Percentiles rank a stretch among this genome's conserved stretches.
These are phyloP conservation scores for Leccinum imitatum DNA, from an alignment of 768 basidiomycete species.

Conservation along the genomic window DNA sequence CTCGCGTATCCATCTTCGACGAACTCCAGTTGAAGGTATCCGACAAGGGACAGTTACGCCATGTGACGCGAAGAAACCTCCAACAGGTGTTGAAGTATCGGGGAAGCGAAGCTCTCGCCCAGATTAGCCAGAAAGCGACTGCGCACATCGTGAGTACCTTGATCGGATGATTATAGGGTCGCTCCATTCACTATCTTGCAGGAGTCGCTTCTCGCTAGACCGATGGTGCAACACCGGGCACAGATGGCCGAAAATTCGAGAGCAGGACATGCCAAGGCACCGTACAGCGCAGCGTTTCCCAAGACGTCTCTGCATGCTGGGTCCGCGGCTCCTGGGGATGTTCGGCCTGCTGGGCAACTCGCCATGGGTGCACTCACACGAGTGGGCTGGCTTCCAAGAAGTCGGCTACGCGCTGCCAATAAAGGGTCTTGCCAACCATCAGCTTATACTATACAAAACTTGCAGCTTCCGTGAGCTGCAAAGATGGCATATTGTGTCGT, in stretches of 20 bases:
- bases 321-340: conserved; percentile 57
- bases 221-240: conserved; percentile 48
- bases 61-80: conserved; percentile 72
- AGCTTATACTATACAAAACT: conserved; percentile 20
- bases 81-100: conserved; percentile 71
- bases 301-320: conserved; percentile 44
- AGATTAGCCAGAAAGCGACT: conserved; percentile 56
- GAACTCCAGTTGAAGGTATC: conserved; percentile 44
- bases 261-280: conserved; percentile 28
- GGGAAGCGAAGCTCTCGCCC: conserved; percentile 41
- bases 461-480: conserved; percentile 21
- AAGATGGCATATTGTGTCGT: conserved; percentile 4
- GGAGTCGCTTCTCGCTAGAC: conserved; percentile 70
- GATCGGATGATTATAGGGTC: not conserved
- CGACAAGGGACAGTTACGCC: conserved; percentile 48
- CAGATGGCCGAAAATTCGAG: conserved; percentile 36
- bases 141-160: conserved; percentile 60
- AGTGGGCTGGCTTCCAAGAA: conserved; percentile 24
- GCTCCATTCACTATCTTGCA: conserved; percentile 29
- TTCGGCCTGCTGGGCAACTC: conserved; percentile 51
- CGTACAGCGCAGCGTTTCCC: conserved; percentile 24
- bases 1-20: conserved; percentile 45
- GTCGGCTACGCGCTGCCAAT: conserved; percentile 15
- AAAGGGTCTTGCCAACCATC: conserved; percentile 12
- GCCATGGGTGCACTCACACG: conserved; percentile 53